These are phyloP conservation scores for Parathielavia appendiculata DNA, from an alignment of 495 filamentous ascomycete species.

Conservation along the genomic window DNA sequence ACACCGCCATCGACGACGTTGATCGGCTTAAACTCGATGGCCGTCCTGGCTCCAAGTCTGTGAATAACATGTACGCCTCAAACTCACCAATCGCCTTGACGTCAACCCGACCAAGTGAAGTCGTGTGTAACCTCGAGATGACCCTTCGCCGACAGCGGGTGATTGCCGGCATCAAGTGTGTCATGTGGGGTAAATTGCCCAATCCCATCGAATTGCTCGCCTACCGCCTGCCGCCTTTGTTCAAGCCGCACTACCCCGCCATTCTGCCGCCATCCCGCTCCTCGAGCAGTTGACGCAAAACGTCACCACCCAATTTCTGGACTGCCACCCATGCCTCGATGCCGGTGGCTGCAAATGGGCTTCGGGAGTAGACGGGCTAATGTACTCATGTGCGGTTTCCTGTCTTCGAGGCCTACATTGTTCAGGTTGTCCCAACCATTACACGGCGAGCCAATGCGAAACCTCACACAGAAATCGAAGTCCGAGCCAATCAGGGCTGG, in stretches of 20 bases:
- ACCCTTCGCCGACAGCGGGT: neutral
- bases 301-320: neutral
- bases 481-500: neutral
- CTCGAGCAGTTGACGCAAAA: neutral
- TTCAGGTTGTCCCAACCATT: neutral
- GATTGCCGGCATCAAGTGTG: conserved; percentile 3
- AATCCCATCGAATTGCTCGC: neutral
- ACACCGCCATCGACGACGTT: neutral
- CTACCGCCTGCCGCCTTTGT: conserved; percentile 12
- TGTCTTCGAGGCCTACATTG: neutral
- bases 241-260: conserved; percentile 6
- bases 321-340: neutral
- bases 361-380: neutral
- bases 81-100: neutral
- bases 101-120: neutral
- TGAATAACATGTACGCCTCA: neutral
- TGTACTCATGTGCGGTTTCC: neutral
- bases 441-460: neutral
- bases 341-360: neutral
- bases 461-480: neutral
- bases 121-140: neutral
- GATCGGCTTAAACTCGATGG: neutral
- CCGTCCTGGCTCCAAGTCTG: neutral
- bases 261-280: conserved; percentile 16
- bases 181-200: conserved; percentile 5